phyloP scores from a whole-genome alignment of 352 stramenopile genomes.

The Phytophthora multivora region DNA sequence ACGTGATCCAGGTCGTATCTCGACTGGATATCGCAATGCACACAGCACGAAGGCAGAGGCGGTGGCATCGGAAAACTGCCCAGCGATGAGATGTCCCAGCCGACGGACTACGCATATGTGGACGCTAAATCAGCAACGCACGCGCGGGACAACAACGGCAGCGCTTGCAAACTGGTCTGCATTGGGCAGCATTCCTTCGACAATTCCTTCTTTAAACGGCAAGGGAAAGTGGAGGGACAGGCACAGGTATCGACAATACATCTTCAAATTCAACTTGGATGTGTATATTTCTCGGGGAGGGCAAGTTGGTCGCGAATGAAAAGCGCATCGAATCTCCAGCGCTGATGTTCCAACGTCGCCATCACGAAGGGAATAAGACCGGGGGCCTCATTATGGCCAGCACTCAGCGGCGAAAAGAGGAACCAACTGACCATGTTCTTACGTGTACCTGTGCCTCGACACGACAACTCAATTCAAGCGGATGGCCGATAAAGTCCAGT shows the following conservation, averaged over 20 bases:
- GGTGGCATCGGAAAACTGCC: constrained; percentile 11
- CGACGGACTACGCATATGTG: not conserved
- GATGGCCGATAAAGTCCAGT: constrained; percentile 27
- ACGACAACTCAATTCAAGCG: constrained; percentile 16
- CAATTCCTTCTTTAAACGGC: not conserved
- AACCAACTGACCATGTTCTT: constrained; percentile 29
- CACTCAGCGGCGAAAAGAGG: not conserved
- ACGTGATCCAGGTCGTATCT: constrained; percentile 8
- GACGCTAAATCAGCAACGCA: constrained; percentile 32
- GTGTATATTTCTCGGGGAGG: no score
- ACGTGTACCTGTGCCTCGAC: constrained; percentile 1
- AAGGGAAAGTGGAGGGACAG: not conserved
- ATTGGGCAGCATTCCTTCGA: not conserved
- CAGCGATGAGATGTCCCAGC: constrained; percentile 20
- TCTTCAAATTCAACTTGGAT: constrained; percentile 13
- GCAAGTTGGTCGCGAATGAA: not conserved
- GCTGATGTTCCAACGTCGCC: constrained; percentile 4
- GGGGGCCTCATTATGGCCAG: not conserved
- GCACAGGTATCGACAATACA: constrained; percentile 33
- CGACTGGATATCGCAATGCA: not conserved
- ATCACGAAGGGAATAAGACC: constrained; percentile 4
- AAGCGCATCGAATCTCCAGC: not conserved
- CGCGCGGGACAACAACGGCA: constrained; percentile 3
- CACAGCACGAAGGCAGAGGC: not conserved
- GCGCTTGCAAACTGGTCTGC: constrained; percentile 3